Base-by-base conservation (phyloP, 2,329 filamentous ascomycete species). In the Lachnellula occidentalis region DNA sequence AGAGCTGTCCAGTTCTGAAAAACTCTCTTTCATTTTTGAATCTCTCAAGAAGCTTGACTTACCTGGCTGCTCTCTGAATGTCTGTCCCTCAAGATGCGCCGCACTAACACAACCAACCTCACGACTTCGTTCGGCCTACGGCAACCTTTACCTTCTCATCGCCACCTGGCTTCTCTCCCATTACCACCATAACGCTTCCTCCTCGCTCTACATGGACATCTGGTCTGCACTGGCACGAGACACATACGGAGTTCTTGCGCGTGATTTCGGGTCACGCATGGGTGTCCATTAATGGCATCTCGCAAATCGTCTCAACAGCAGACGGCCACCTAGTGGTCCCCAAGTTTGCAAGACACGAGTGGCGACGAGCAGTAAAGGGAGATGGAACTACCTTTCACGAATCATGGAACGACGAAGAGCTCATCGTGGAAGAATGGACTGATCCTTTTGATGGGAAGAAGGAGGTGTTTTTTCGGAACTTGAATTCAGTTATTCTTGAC, bases 381-480 rank as follows among this genome's bases (percentile, higher is more conserved):
- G 43, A 46, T 17, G 43, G 24, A 34, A 14, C 5, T 19, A 22
- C n/a, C 11, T 45, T 31, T 14, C 1, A 45, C 6, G 43, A 24
- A 5, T 8, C 43, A 0, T 11, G 27, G 7, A 34, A 43, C 4
- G 51, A 50, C 0, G 55, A 59, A 21, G 56, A 56, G 7, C 34
- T 62, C 5, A 21, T 59, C 1, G 58, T 60, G 15, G 12, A 46
- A 12, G 58, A 62, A 50, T 62, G 56, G 58, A 62, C 60, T 6
- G 51, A 59, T 45, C 55, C 56, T n/a, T 43, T 45, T 6, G 60
- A 62, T 45, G 56, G 58, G 7, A 21, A 54, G 53, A 62, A 62
- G 42, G 58, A 59, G 41, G 39, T 60, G 1, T 62, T 62, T 47
- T 62, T 62, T 39, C 49, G 60, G 17, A 62, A 62, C 27, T 36